These are phyloP conservation scores for Candida anutae DNA, from an alignment of 1,139 yeast genomes.

Conservation along the genomic window DNA sequence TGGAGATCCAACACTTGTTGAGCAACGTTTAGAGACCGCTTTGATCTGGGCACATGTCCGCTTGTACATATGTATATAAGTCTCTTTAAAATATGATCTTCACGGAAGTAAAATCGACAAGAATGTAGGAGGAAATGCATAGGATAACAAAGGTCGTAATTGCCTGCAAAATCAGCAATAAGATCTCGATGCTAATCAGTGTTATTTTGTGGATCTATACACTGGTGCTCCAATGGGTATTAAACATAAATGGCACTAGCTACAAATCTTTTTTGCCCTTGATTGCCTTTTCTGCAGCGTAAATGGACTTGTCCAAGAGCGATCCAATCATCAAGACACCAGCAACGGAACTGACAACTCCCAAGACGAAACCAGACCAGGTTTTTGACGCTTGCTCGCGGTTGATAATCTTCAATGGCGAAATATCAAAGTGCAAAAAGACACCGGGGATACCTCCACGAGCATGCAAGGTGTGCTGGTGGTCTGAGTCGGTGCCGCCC, in stretches of 20 bases:
- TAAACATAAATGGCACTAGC: no score
- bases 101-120: no score
- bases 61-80: no score
- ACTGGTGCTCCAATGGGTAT: no score
- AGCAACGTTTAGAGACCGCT: constrained; percentile 30
- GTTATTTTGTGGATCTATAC: no score
- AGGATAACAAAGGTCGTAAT: no score
- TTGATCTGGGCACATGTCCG: no score
- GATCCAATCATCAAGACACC: constrained; percentile 93
- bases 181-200: no score
- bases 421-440: constrained; percentile 80
- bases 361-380: constrained; percentile 80
- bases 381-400: constrained; percentile 70
- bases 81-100: no score
- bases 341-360: constrained; percentile 83
- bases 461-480: constrained; percentile 78
- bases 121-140: no score
- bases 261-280: constrained; percentile 59
- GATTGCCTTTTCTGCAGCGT: constrained; percentile 80
- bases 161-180: no score
- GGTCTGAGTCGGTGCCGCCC: constrained; percentile 90
- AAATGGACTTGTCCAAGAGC: constrained; percentile 75
- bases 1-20: constrained; percentile 45
- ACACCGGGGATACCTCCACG: constrained; percentile 90
- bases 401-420: constrained; percentile 88